Conservation (phyloP, 129 eudicot species). For the Erigeron canadensis region DNA sequence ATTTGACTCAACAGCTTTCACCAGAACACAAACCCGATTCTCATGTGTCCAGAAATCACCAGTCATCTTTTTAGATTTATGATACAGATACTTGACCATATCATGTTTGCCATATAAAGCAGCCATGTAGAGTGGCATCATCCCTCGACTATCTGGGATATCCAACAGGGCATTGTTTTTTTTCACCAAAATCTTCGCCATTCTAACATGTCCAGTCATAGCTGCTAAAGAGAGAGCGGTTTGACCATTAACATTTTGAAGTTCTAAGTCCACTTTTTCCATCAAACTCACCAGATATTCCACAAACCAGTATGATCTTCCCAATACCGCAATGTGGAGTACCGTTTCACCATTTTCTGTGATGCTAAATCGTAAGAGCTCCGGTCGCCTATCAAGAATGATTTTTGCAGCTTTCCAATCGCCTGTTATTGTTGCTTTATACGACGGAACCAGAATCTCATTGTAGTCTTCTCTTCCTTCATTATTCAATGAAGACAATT, state of each 20-base stretch:
- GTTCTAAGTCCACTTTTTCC: conserved; percentile 15
- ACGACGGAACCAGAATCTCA: conserved; percentile 18
- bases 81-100: conserved; percentile 19
- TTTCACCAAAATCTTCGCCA: conserved; percentile 16
- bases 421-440: conserved; percentile 25
- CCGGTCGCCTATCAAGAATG: conserved; percentile 15
- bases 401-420: conserved; percentile 37
- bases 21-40: conserved; percentile 7
- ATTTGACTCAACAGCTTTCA: conserved; percentile 10
- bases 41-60: conserved; percentile 20
- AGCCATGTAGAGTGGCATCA: conserved; percentile 19
- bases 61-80: neutral
- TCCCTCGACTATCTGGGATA: conserved; percentile 10
- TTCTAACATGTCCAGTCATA: conserved; percentile 2
- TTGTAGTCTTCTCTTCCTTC: conserved; percentile 17
- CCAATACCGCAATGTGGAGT: conserved; percentile 17
- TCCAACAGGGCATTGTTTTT: conserved; percentile 3
- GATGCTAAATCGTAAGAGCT: conserved; percentile 14
- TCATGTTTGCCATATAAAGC: conserved; percentile 15
- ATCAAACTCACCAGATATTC: conserved; percentile 17
- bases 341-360: conserved; percentile 5
- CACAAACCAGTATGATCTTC: conserved; percentile 19
- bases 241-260: conserved; percentile 12
- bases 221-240: conserved; percentile 15
- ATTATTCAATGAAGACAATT: neutral